A percentile compares a stretch with the other conserved stretches of the same genome.
Conservation (phyloP, 1,139 yeast species). For the Geotrichum europaeum region DNA sequence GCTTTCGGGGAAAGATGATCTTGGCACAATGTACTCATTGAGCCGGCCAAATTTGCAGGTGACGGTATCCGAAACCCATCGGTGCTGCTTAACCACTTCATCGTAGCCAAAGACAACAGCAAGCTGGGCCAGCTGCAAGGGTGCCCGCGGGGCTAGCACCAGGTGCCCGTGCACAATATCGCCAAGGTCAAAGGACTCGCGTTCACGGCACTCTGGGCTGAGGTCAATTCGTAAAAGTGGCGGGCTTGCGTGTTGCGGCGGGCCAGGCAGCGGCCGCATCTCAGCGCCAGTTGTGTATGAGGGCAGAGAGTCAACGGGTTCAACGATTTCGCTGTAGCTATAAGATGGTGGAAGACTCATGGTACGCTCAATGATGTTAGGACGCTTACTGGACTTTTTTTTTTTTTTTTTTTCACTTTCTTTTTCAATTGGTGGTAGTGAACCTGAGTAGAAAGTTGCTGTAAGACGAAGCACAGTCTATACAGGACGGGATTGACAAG, state of each 20-base stretch:
- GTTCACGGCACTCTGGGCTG: neutral
- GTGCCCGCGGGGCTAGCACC: neutral
- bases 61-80: neutral
- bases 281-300: neutral
- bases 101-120: conserved; percentile 3
- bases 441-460: too few relatives aligned
- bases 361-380: neutral
- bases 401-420: neutral
- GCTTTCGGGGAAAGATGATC: neutral
- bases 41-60: neutral
- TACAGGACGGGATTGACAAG: too few relatives aligned
- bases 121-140: neutral
- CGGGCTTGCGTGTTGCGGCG: neutral
- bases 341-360: neutral
- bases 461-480: too few relatives aligned
- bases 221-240: neutral
- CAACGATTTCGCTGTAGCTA: neutral
- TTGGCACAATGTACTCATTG: neutral
- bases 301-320: neutral
- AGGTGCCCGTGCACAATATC: conserved; percentile 2
- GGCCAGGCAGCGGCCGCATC: neutral
- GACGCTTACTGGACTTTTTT: neutral
- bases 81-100: neutral
- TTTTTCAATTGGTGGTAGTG: too few relatives aligned
- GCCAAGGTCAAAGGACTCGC: neutral